Conservation (phyloP, 192 early-diverging fungal species). For the Coemansia pectinata region DNA sequence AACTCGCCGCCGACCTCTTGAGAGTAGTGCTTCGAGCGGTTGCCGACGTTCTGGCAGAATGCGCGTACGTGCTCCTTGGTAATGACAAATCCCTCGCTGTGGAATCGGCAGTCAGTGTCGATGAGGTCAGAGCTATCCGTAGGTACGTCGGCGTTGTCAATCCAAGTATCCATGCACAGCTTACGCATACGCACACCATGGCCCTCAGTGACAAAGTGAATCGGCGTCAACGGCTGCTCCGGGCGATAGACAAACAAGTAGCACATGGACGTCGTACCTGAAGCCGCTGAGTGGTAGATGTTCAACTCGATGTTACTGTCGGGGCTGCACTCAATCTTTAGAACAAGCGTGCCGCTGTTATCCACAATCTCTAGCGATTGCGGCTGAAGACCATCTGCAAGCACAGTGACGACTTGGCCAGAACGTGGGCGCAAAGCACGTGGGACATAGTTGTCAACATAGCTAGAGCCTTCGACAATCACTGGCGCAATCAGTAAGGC, state of each 20-base stretch:
- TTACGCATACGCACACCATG: background rate
- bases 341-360: conserved; percentile 65
- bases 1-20: conserved; percentile 52
- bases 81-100: conserved; percentile 10
- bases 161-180: conserved; percentile 10
- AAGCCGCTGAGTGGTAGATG: conserved; percentile 45
- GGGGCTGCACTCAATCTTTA: conserved; percentile 73
- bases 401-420: conserved; percentile 45
- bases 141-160: conserved; percentile 8
- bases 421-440: conserved; percentile 63
- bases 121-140: conserved; percentile 1
- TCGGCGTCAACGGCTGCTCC: conserved; percentile 8
- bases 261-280: conserved; percentile 28
- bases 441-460: conserved; percentile 61
- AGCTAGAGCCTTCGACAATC: conserved; percentile 73
- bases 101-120: background rate
- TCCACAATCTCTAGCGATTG: background rate
- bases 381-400: background rate
- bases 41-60: conserved; percentile 70
- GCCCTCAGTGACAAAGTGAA: conserved; percentile 5
- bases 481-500: conserved; percentile 71
- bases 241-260: conserved; percentile 14
- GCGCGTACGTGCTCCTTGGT: conserved; percentile 82
- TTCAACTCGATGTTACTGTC: conserved; percentile 60
- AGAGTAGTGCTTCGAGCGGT: conserved; percentile 59